These are phyloP conservation scores for Leishmania mexicana DNA, from an alignment of 208 protist species.

Conservation along the genomic window DNA sequence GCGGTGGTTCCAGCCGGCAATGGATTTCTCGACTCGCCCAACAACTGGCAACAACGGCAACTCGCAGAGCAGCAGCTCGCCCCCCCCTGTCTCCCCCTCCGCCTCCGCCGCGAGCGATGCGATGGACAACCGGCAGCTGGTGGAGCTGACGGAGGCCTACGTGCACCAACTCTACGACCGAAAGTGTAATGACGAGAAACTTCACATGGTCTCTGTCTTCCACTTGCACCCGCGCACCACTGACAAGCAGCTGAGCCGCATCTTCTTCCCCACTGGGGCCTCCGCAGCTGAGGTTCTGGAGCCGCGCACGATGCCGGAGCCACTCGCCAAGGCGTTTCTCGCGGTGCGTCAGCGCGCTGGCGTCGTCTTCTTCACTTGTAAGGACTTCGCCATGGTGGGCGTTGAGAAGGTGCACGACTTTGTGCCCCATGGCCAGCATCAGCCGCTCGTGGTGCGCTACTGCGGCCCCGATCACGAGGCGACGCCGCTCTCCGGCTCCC, in stretches of 20 bases:
- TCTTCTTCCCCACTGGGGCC: slow-evolving; percentile 81
- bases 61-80: not conserved
- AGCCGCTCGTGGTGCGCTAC: slow-evolving; percentile 73
- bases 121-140: slow-evolving; percentile 15
- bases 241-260: slow-evolving; percentile 50
- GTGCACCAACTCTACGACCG: slow-evolving; percentile 42
- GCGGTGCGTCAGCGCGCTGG: slow-evolving; percentile 51
- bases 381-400: slow-evolving; percentile 70
- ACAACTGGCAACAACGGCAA: slow-evolving; percentile 5
- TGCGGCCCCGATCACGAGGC: slow-evolving; percentile 48
- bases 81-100: not conserved
- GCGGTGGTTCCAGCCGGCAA: not conserved
- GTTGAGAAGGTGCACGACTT: slow-evolving; percentile 88
- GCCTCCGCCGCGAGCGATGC: slow-evolving; percentile 10
- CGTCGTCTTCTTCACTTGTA: slow-evolving; percentile 74
- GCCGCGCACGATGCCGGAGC: slow-evolving; percentile 32
- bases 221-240: slow-evolving; percentile 77
- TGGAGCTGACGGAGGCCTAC: slow-evolving; percentile 36
- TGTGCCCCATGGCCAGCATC: slow-evolving; percentile 76
- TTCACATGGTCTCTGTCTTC: slow-evolving; percentile 78
- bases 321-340: slow-evolving; percentile 20
- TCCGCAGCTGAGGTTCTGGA: slow-evolving; percentile 58
- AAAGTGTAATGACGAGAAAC: slow-evolving; percentile 30
- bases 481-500: slow-evolving; percentile 20
- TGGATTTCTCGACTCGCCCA: slow-evolving; percentile 13